These are phyloP conservation scores for Leishmania major DNA, from an alignment of 208 protist genomes.

Conservation along the genomic window DNA sequence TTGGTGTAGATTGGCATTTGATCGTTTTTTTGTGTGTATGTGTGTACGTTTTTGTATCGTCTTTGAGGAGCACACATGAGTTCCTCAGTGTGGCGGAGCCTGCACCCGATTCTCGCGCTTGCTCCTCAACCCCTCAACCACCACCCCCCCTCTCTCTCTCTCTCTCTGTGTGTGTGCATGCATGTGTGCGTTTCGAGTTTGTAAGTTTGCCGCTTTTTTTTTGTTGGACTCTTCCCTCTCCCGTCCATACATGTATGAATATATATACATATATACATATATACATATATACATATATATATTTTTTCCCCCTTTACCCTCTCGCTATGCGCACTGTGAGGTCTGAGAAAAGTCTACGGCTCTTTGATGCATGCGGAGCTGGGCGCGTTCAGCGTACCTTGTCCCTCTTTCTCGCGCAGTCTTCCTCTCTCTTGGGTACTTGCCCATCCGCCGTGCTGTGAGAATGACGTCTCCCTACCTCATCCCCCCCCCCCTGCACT, in stretches of 20 bases:
- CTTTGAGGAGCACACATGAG: background rate
- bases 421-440: background rate
- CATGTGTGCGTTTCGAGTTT: background rate
- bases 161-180: background rate
- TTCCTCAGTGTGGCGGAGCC: background rate
- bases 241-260: background rate
- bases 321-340: background rate
- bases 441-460: background rate
- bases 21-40: too few species aligned
- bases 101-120: background rate
- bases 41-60: background rate
- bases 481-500: background rate
- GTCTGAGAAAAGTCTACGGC: background rate
- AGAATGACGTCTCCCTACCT: background rate
- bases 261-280: too few species aligned
- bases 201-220: background rate
- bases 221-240: background rate
- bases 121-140: background rate
- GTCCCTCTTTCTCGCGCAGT: background rate
- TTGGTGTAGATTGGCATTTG: background rate
- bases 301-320: background rate
- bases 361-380: background rate
- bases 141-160: background rate
- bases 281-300: too few species aligned
- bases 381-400: background rate